Conservation (phyloP, 768 basidiomycete species). For the Lanmaoa rubissima region DNA sequence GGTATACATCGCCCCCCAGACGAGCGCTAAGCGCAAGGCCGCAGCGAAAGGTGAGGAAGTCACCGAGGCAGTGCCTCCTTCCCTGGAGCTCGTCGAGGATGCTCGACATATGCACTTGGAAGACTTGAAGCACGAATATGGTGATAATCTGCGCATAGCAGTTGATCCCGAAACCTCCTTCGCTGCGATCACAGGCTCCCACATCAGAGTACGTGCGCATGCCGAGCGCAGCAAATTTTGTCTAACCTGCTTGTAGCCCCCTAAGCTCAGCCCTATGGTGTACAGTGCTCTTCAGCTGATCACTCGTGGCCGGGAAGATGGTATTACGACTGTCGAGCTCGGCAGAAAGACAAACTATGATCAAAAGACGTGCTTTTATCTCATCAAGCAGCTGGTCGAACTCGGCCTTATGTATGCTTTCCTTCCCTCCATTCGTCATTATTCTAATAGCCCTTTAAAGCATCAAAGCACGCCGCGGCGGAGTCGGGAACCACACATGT, state of each 20-base stretch:
- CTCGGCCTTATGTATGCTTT: constrained; percentile 66
- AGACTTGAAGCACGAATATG: constrained; percentile 55
- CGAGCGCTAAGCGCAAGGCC: constrained; percentile 63
- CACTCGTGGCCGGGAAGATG: constrained; percentile 74
- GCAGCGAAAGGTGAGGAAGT: constrained; percentile 53
- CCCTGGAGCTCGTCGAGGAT: constrained; percentile 54
- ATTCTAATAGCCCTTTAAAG: constrained; percentile 33
- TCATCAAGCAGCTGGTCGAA: constrained; percentile 71
- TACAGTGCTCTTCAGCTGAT: constrained; percentile 83
- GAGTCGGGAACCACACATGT: constrained; percentile 72
- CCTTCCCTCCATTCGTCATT: background rate
- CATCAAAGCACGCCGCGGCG: constrained; percentile 74
- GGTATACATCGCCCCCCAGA: constrained; percentile 78
- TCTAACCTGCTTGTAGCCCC: constrained; percentile 46
- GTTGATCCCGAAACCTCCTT: constrained; percentile 74
- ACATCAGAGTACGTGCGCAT: constrained; percentile 61
- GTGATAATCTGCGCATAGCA: constrained; percentile 66
- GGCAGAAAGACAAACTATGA: constrained; percentile 80
- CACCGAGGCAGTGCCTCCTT: constrained; percentile 41
- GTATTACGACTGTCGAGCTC: constrained; percentile 75
- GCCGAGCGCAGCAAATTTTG: background rate
- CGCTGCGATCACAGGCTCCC: constrained; percentile 80
- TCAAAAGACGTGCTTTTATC: constrained; percentile 87
- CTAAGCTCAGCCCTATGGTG: constrained; percentile 81
- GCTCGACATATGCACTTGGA: constrained; percentile 54